Evolutionary conservation across 139 green algal species (phyloP), one percentile per base, ranked within the genome.

Genomic region (Chlamydomonas sp.): DNA sequence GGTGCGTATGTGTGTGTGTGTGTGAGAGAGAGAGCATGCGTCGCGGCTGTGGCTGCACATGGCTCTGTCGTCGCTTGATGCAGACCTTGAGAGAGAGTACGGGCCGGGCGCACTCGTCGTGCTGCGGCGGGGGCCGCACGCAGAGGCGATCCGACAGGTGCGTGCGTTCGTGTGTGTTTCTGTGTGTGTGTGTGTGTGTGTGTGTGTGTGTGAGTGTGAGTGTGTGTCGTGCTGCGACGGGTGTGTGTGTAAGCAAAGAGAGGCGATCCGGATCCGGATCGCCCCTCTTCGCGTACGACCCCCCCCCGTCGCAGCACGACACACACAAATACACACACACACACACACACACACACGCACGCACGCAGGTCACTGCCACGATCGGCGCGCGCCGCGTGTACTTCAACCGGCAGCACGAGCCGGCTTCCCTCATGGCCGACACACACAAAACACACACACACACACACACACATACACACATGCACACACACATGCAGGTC

Each of bases 321-420:
- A n/a, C n/a, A n/a, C n/a, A n/a, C n/a, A n/a, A n/a, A n/a, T n/a
- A n/a, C n/a, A n/a, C n/a, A n/a, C n/a, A n/a, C n/a, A n/a, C n/a
- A n/a, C n/a, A n/a, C n/a, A n/a, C n/a, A n/a, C n/a, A n/a, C n/a
- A n/a, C n/a, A n/a, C n/a, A n/a, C n/a, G n/a, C n/a, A n/a, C n/a
- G n/a, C n/a, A n/a, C n/a, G n/a, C 71, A 82, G 61, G 70, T 81
- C 5, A 72, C 78, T n/a, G 38, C 36, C 16, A 68, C 69, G 37
- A 36, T 78, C 2, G 73, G 62, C 10, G 77, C 75, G 1, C 48
- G 37, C 0, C 50, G 67, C 3, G 61, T 88, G 10, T 80, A 81
- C 31, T 81, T 38, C 65, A 83, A 76, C 78, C 59, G 76, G 3
- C 77, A 76, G 22, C 81, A 86, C 38, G 83, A 89, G 70, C 80